These are phyloP conservation scores for Biscogniauxia sp. DNA, from an alignment of 2,329 filamentous ascomycete species.

Conservation along the genomic window DNA sequence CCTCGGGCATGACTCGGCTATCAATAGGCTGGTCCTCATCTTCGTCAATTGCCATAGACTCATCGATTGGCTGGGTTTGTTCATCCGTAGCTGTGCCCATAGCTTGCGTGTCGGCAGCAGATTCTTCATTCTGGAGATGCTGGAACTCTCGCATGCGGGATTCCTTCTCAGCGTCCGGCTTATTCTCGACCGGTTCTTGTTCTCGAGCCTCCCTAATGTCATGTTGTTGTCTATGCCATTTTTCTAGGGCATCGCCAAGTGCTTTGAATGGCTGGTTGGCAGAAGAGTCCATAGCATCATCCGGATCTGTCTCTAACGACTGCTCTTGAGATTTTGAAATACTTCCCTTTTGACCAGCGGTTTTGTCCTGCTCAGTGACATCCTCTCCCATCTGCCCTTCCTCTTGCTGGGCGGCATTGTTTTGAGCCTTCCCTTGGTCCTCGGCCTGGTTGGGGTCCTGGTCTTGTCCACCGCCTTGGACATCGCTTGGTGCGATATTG, in stretches of 20 bases:
- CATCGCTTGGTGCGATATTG: slow-evolving; percentile 62
- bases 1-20: slow-evolving; percentile 52
- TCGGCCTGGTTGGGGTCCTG: slow-evolving; percentile 63
- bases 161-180: slow-evolving; percentile 48
- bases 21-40: slow-evolving; percentile 57
- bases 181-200: slow-evolving; percentile 49
- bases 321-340: slow-evolving; percentile 48
- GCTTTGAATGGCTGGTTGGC: slow-evolving; percentile 81
- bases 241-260: slow-evolving; percentile 86
- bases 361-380: slow-evolving; percentile 61
- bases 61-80: slow-evolving; percentile 79
- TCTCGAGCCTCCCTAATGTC: slow-evolving; percentile 70
- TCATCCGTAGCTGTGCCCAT: slow-evolving; percentile 86
- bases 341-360: slow-evolving; percentile 61
- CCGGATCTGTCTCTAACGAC: slow-evolving; percentile 42
- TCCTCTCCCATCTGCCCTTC: slow-evolving; percentile 65
- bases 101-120: slow-evolving; percentile 82
- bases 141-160: slow-evolving; percentile 82
- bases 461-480: slow-evolving; percentile 63
- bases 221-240: slow-evolving; percentile 85
- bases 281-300: slow-evolving; percentile 40
- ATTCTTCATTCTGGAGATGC: slow-evolving; percentile 82
- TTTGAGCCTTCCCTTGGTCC: slow-evolving; percentile 59
- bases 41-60: slow-evolving; percentile 82
- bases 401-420: slow-evolving; percentile 62